Evolutionary conservation across 495 filamentous ascomycete species (phyloP).

Genomic region (Aspergillus affinis): DNA sequence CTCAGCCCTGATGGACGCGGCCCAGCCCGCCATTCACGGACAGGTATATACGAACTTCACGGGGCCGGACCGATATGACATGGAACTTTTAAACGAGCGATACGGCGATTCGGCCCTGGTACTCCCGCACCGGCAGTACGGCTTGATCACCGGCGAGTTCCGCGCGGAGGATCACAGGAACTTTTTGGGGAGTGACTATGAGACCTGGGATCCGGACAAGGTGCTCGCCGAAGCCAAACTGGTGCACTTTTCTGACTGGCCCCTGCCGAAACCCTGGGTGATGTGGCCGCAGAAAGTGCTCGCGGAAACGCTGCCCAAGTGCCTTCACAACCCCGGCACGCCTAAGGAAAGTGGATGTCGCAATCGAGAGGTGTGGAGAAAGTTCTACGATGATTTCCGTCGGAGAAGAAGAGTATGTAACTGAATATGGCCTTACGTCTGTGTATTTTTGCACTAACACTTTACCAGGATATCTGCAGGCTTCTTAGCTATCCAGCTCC

Average conservation of each 20-base stretch:
- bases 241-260: conserved; percentile 81
- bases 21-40: conserved; percentile 27
- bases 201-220: conserved; percentile 67
- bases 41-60: conserved; percentile 27
- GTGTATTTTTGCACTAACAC: background rate
- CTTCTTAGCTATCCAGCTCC: conserved; percentile 50
- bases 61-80: conserved; percentile 53
- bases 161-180: conserved; percentile 55
- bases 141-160: conserved; percentile 71
- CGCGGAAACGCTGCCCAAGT: conserved; percentile 58
- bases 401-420: conserved; percentile 56
- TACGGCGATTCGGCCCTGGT: conserved; percentile 67
- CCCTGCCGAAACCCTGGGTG: conserved; percentile 77
- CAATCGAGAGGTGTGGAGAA: conserved; percentile 67
- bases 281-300: conserved; percentile 56
- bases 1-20: conserved; percentile 47
- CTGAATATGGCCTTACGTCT: background rate
- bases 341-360: conserved; percentile 54
- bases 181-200: conserved; percentile 63
- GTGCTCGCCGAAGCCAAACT: conserved; percentile 67
- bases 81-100: conserved; percentile 74
- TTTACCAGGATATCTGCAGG: conserved; percentile 44
- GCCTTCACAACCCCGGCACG: conserved; percentile 48
- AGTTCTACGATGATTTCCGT: conserved; percentile 69
- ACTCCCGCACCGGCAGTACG: conserved; percentile 73